Conservation (phyloP, 2,329 filamentous ascomycete species). For the Aspergillus glaucus region DNA sequence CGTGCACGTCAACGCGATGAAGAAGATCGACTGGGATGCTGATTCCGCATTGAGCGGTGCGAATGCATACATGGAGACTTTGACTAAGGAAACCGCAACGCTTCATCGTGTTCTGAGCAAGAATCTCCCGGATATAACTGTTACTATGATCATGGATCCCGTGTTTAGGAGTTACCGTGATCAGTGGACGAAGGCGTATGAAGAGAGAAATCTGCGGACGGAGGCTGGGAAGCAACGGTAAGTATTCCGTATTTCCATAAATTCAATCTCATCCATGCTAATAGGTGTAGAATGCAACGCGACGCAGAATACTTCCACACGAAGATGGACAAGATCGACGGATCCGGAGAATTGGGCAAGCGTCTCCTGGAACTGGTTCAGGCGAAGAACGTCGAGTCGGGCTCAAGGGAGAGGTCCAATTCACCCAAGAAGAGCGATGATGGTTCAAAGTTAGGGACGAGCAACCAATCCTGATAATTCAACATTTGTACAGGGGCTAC, state of each 20-base stretch:
- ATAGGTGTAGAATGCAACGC: slow-evolving; percentile 57
- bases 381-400: slow-evolving; percentile 27
- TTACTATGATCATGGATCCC: slow-evolving; percentile 76
- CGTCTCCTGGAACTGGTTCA: slow-evolving; percentile 52
- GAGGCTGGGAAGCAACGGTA: slow-evolving; percentile 66
- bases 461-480: neutral
- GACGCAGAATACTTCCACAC: slow-evolving; percentile 69
- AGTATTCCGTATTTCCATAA: slow-evolving; percentile 19
- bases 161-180: slow-evolving; percentile 78
- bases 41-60: slow-evolving; percentile 40
- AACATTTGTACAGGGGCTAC: neutral
- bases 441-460: neutral
- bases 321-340: slow-evolving; percentile 70
- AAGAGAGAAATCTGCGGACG: slow-evolving; percentile 59
- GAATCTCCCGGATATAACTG: slow-evolving; percentile 69
- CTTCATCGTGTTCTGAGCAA: slow-evolving; percentile 78
- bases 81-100: slow-evolving; percentile 79
- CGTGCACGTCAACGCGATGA: slow-evolving; percentile 68
- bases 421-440: neutral
- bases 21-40: slow-evolving; percentile 66
- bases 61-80: slow-evolving; percentile 75
- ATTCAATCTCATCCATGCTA: slow-evolving; percentile 4
- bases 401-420: neutral
- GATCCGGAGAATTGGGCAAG: slow-evolving; percentile 67
- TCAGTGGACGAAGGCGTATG: slow-evolving; percentile 67